Evolutionary conservation across 331 rosid genomes (phyloP).

Genomic region (Quercus lobata): DNA sequence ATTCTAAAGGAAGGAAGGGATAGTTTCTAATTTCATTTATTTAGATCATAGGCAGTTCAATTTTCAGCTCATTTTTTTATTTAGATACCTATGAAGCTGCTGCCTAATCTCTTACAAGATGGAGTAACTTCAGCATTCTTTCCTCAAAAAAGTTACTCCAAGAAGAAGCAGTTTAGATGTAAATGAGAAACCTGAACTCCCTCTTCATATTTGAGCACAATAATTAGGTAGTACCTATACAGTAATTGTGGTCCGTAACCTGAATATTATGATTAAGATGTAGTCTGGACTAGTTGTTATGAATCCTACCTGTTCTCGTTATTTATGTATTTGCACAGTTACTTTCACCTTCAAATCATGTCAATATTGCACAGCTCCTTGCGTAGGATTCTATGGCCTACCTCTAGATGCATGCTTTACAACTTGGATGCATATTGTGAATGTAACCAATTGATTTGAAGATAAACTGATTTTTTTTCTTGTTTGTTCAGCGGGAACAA

Average conservation of each 20-base stretch:
- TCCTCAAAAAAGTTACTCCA: background rate
- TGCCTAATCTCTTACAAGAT: background rate
- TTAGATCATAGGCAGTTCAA: background rate
- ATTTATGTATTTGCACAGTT: background rate
- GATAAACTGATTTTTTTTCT: conserved; percentile 17
- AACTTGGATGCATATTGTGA: conserved; percentile 1
- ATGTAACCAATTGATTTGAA: conserved; percentile 1
- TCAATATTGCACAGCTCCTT: background rate
- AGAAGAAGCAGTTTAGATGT: background rate
- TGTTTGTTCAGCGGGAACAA: conserved; percentile 69
- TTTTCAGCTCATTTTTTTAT: background rate
- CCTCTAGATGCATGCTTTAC: conserved; percentile 9
- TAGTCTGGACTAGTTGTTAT: background rate
- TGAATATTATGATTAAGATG: background rate
- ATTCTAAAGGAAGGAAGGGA: background rate
- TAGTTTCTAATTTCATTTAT: background rate
- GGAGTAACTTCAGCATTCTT: background rate
- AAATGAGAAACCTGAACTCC: background rate
- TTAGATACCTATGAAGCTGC: background rate
- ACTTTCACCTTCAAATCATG: background rate
- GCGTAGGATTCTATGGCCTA: background rate
- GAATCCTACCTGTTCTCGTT: background rate
- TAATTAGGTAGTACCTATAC: background rate
- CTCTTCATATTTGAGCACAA: background rate
- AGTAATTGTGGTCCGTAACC: background rate